Evolutionary conservation across 2,329 filamentous ascomycete genomes (phyloP), one percentile per base, ranked within the genome.

Genomic region (Didymella keratinophila): DNA sequence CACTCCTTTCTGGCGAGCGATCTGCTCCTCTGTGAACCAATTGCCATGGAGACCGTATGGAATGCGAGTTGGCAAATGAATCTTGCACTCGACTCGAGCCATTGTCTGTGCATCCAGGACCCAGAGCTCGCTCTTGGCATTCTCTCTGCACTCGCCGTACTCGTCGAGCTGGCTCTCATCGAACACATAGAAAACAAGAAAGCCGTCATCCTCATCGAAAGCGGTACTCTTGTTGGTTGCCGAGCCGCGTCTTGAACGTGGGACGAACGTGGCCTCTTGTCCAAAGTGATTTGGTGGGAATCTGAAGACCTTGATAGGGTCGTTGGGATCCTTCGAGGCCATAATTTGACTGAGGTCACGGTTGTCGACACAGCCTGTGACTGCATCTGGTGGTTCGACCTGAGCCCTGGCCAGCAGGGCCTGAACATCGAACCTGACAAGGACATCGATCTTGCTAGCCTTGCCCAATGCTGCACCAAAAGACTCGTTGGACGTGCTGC

Each of bases 121-220:
- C 89, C 89, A 92, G 0, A 91, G 76, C 71, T 91, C 88, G 30
- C 84, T 87, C 1, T 74, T 72, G 0, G 78, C 72, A 0, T 66
- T 56, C 9, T 63, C 56, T n/a, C 56, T 66, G 51, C 82, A 85
- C 37, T 81, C 75, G 0, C 83, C 85, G 0, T 75, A 55, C 1
- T 74, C 69, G n/a, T 86, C 80, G 0, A 90, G 77, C 68, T 91
- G 87, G 1, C 80, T 79, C 65, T 91, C 89, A 61, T 91, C 86
- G 61, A 91, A 91, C 1, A 88, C 87, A 63, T 89, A 91, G 44
- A 86, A 87, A 4, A 91, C 76, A 0, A 91, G 76, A 75, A 83
- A 91, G 0, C 89, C 89, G 62, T 88, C 86, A 64, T 91, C 88
- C 70, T 91, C 89, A 2, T 49, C 37, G 10, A 56, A 47, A 16